Evolutionary conservation across 2,329 filamentous ascomycete genomes (phyloP).

Genomic region (Hymenoscyphus albidus): DNA sequence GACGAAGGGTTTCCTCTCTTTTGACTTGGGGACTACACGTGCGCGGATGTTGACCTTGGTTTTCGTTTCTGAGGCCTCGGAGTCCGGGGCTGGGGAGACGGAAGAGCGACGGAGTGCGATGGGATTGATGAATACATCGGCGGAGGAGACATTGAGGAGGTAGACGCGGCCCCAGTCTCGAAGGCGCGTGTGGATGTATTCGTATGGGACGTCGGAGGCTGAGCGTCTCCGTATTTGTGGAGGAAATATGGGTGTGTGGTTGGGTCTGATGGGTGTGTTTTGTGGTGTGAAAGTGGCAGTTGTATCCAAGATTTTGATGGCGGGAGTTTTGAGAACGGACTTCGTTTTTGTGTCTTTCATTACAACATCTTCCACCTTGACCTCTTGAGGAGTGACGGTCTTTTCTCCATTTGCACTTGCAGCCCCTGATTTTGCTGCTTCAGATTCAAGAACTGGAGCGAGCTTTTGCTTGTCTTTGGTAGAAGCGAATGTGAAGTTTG

Average conservation of each 20-base stretch:
- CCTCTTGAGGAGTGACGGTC: not conserved
- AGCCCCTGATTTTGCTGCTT: not conserved
- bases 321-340: not conserved
- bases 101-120: conserved; percentile 39
- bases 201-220: conserved; percentile 22
- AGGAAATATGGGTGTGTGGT: not conserved
- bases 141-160: conserved; percentile 40
- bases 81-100: conserved; percentile 10
- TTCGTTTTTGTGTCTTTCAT: not conserved
- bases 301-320: conserved; percentile 2
- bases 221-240: not conserved
- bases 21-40: conserved; percentile 40
- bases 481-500: conserved; percentile 20
- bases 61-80: conserved; percentile 2
- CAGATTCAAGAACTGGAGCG: conserved; percentile 17
- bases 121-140: conserved; percentile 45
- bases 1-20: conserved; percentile 43
- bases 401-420: conserved; percentile 12
- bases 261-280: not conserved
- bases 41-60: conserved; percentile 40
- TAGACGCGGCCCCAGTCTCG: conserved; percentile 42
- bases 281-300: not conserved
- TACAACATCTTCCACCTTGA: conserved; percentile 1
- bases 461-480: conserved; percentile 8
- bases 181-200: conserved; percentile 37